Conservation (phyloP, 768 basidiomycete species). For the Botryobasidium botryosum region DNA sequence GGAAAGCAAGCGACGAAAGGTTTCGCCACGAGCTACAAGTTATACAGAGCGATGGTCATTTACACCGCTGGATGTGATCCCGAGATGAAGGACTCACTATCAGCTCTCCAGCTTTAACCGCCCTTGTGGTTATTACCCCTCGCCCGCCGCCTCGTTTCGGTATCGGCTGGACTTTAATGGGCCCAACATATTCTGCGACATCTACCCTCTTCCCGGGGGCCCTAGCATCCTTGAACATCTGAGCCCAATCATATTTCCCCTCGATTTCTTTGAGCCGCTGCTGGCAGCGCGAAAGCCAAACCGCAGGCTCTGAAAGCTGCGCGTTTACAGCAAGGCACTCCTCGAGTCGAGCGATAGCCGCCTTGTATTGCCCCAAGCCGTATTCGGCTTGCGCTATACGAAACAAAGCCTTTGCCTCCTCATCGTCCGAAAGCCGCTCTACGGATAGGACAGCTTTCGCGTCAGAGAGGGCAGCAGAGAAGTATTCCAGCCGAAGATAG, state of each 20-base stretch:
- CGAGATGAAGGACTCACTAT: slow-evolving; percentile 13
- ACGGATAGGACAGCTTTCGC: slow-evolving; percentile 12
- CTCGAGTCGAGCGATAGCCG: slow-evolving; percentile 8
- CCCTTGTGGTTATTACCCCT: slow-evolving; percentile 15
- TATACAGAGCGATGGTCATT: not conserved
- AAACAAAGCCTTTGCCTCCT: slow-evolving; percentile 1
- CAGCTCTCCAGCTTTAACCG: slow-evolving; percentile 17
- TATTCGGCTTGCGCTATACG: slow-evolving; percentile 12
- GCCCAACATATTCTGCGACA: slow-evolving; percentile 16
- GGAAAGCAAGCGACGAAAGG: slow-evolving; percentile 15
- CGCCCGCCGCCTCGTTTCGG: slow-evolving; percentile 15
- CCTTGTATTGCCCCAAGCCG: slow-evolving; percentile 12
- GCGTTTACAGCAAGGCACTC: not conserved
- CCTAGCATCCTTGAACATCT: slow-evolving; percentile 12
- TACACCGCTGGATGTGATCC: not conserved
- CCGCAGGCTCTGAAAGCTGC: not conserved
- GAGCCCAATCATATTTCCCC: slow-evolving; percentile 17
- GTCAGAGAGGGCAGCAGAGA: slow-evolving; percentile 16
- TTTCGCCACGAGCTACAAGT: slow-evolving; percentile 15
- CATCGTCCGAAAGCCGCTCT: not conserved
- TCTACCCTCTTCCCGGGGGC: slow-evolving; percentile 6
- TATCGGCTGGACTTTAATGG: slow-evolving; percentile 13
- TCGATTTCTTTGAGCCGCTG: slow-evolving; percentile 13
- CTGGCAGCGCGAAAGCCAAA: slow-evolving; percentile 13
- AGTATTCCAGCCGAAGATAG: slow-evolving; percentile 16